These are phyloP conservation scores for Pugionium cornutum DNA, from an alignment of 345 rosid species.

Conservation along the genomic window DNA sequence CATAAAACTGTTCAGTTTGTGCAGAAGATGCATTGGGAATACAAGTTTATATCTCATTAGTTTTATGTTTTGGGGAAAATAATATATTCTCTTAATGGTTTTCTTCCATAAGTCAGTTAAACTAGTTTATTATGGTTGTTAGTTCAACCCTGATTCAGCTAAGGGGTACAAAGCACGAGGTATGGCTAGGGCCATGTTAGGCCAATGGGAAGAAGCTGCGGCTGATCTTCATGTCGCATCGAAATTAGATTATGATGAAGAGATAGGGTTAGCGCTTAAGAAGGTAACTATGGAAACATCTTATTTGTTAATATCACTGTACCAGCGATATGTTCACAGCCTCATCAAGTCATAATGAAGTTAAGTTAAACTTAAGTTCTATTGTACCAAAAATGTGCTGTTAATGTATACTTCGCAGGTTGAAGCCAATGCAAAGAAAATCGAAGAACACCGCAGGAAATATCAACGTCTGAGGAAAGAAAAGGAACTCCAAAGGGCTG, in stretches of 20 bases:
- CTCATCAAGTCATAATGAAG: neutral
- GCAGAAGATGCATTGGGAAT: constrained; percentile 4
- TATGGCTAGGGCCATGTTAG: constrained; percentile 75
- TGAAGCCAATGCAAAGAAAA: constrained; percentile 73
- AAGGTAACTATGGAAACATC: constrained; percentile 50
- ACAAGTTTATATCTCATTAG: neutral
- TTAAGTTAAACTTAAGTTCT: neutral
- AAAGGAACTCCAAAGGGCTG: constrained; percentile 58
- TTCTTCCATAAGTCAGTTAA: constrained; percentile 16
- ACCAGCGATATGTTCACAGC: constrained; percentile 4
- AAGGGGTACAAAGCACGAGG: constrained; percentile 85
- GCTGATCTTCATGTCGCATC: constrained; percentile 80
- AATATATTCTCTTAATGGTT: neutral
- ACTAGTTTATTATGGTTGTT: constrained; percentile 31
- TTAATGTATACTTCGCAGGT: constrained; percentile 50
- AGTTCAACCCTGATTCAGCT: constrained; percentile 89
- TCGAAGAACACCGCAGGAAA: constrained; percentile 72
- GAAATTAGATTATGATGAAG: constrained; percentile 82
- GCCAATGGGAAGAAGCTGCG: constrained; percentile 80
- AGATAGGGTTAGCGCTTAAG: constrained; percentile 60
- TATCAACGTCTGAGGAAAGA: constrained; percentile 71
- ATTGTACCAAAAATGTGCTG: constrained; percentile 3
- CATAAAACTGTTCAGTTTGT: constrained; percentile 17
- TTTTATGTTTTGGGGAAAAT: constrained; percentile 8
- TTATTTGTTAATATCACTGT: constrained; percentile 19